A percentile compares a stretch with the other conserved stretches of the same genome.
Evolutionary conservation across 495 filamentous ascomycete genomes (phyloP).

Genomic region (Hypoxylon fuscum): DNA sequence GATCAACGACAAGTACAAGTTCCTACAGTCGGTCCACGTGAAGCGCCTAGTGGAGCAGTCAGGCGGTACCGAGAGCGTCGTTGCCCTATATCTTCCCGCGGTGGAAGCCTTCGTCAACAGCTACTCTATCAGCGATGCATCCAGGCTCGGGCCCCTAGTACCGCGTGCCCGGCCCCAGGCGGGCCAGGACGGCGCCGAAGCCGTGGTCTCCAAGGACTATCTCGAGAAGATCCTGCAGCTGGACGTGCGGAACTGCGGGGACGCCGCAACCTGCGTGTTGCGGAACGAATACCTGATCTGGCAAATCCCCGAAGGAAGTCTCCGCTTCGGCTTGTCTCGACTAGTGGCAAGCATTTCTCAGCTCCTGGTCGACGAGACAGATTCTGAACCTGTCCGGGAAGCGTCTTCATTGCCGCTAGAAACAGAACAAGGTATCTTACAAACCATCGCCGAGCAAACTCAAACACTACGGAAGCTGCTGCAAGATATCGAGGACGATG

Average conservation of each 20-base stretch:
- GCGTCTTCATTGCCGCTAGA: no score
- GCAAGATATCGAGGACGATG: conserved; percentile 15
- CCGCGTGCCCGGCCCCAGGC: conserved; percentile 14
- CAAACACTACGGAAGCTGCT: conserved; percentile 38
- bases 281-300: conserved; percentile 73
- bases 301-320: no score
- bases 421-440: no score
- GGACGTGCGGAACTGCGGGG: conserved; percentile 71
- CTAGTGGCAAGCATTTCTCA: no score
- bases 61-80: background rate
- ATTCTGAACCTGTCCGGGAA: no score
- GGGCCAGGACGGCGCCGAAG: conserved; percentile 18
- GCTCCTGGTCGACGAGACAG: no score
- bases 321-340: no score
- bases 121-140: conserved; percentile 33
- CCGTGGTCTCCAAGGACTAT: conserved; percentile 39
- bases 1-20: conserved; percentile 82
- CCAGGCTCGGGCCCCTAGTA: conserved; percentile 36
- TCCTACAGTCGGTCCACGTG: conserved; percentile 78
- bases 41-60: conserved; percentile 21
- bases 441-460: no score
- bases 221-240: conserved; percentile 63
- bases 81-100: conserved; percentile 11
- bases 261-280: conserved; percentile 63
- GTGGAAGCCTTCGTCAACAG: conserved; percentile 29